Percentiles rank a stretch among this genome's conserved stretches.
These are phyloP conservation scores for Pichia rugopelliculosa DNA, from an alignment of 805 yeast genomes.

Conservation along the genomic window DNA sequence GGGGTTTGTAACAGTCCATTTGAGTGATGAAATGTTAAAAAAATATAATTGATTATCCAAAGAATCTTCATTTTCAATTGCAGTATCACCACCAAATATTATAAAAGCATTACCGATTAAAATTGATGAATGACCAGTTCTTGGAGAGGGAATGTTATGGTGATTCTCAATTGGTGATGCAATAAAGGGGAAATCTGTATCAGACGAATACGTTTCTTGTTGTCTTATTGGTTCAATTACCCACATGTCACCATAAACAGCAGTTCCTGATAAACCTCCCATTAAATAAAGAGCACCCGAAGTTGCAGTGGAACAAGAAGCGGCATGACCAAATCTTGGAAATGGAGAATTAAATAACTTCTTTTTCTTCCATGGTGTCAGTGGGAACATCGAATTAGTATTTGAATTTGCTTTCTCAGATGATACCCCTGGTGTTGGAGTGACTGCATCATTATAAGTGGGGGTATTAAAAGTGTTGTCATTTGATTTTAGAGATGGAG, in stretches of 20 bases:
- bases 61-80: slow-evolving; percentile 62
- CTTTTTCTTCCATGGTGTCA: slow-evolving; percentile 60
- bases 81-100: slow-evolving; percentile 93
- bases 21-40: slow-evolving; percentile 68
- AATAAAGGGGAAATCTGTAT: slow-evolving; percentile 30
- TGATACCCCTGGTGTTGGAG: not conserved
- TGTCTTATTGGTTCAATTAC: slow-evolving; percentile 49
- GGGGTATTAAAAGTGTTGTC: not conserved
- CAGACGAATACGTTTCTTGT: slow-evolving; percentile 31
- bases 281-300: slow-evolving; percentile 77
- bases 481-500: not conserved
- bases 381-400: not conserved
- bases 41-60: slow-evolving; percentile 88
- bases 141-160: slow-evolving; percentile 83
- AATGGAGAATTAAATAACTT: slow-evolving; percentile 73
- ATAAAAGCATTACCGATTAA: slow-evolving; percentile 93
- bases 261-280: slow-evolving; percentile 92
- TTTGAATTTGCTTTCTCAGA: not conserved
- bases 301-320: slow-evolving; percentile 68
- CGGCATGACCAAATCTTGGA: slow-evolving; percentile 91
- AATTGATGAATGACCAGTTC: slow-evolving; percentile 93
- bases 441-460: not conserved
- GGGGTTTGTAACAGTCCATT: slow-evolving; percentile 76
- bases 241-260: slow-evolving; percentile 96
- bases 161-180: slow-evolving; percentile 58